Conservation (phyloP, 2,329 filamentous ascomycete genomes). For the Botrytis sinoallii region DNA sequence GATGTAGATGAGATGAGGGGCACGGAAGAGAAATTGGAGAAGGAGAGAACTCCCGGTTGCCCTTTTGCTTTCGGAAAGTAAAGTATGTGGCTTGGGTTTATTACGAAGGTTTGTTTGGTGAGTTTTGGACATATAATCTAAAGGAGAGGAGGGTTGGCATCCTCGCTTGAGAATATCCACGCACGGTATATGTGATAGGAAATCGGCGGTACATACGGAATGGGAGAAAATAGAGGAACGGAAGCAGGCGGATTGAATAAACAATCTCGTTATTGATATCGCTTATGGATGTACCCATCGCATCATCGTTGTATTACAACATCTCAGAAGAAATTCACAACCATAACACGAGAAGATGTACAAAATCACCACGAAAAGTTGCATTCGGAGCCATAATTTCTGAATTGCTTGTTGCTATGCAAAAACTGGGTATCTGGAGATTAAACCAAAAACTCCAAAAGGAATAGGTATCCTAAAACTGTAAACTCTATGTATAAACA, state of each 20-base stretch:
- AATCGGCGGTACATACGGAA: not conserved
- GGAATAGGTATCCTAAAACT: not conserved
- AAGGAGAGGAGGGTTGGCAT: not conserved
- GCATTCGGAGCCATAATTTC: not conserved
- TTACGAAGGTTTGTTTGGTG: not conserved
- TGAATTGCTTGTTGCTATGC: not conserved
- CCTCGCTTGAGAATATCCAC: not conserved
- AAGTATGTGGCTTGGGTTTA: too few species aligned
- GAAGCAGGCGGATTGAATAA: not conserved
- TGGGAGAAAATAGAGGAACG: not conserved
- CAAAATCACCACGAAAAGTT: too few species aligned
- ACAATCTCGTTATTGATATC: not conserved
- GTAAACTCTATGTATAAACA: not conserved
- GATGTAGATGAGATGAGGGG: slow-evolving; percentile 49
- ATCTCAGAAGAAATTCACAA: not conserved
- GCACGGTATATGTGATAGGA: not conserved
- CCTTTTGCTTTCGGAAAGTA: slow-evolving; percentile 41
- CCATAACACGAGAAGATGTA: not conserved
- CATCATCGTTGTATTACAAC: not conserved
- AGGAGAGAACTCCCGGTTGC: slow-evolving; percentile 44
- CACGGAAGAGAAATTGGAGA: slow-evolving; percentile 40
- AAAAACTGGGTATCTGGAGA: not conserved
- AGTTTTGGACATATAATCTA: not conserved
- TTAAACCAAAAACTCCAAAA: not conserved
- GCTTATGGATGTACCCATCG: not conserved